Percentiles rank a stretch among this genome's conserved stretches.
Evolutionary conservation across 176 grass and related monocot genomes (phyloP).

Genomic region (Musa schizocarpa): DNA sequence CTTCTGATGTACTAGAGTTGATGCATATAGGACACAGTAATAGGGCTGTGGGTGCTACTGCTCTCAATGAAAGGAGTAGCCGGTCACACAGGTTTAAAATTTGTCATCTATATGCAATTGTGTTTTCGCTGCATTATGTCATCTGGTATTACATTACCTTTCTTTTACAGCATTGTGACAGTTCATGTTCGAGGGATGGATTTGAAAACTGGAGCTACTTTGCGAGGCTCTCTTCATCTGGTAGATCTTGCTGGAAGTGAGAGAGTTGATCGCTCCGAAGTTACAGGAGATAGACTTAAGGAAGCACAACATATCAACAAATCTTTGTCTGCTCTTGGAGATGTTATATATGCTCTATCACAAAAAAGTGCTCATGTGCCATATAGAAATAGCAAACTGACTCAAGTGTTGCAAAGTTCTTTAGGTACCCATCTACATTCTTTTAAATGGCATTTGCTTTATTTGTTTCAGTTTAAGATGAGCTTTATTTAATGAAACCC

Average conservation of each 20-base stretch:
- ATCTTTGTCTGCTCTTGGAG: slow-evolving; percentile 3
- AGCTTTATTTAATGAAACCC: neutral
- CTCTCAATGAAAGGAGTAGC: slow-evolving; percentile 88
- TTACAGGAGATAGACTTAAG: slow-evolving; percentile 3
- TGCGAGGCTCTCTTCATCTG: slow-evolving; percentile 2
- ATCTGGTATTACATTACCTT: neutral
- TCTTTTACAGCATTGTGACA: slow-evolving; percentile 3
- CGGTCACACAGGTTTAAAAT: slow-evolving; percentile 65
- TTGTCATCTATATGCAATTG: neutral
- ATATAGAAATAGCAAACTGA: slow-evolving; percentile 2
- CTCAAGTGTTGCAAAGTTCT: slow-evolving; percentile 7
- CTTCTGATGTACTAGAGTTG: slow-evolving; percentile 67
- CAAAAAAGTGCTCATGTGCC: slow-evolving; percentile 5
- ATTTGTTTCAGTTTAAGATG: neutral
- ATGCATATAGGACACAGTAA: slow-evolving; percentile 70
- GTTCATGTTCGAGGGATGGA: slow-evolving; percentile 6
- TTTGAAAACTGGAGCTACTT: neutral
- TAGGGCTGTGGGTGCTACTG: slow-evolving; percentile 70
- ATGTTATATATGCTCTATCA: slow-evolving; percentile 4
- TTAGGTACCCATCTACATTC: neutral
- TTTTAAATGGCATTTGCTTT: neutral
- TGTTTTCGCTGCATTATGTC: neutral
- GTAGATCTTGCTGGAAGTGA: slow-evolving; percentile 13
- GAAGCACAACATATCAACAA: slow-evolving; percentile 10
- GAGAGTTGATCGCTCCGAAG: slow-evolving; percentile 6